Evolutionary conservation across 352 stramenopile species (phyloP), one percentile per base, ranked within the genome.

Genomic region (Phytophthora pistaciae): DNA sequence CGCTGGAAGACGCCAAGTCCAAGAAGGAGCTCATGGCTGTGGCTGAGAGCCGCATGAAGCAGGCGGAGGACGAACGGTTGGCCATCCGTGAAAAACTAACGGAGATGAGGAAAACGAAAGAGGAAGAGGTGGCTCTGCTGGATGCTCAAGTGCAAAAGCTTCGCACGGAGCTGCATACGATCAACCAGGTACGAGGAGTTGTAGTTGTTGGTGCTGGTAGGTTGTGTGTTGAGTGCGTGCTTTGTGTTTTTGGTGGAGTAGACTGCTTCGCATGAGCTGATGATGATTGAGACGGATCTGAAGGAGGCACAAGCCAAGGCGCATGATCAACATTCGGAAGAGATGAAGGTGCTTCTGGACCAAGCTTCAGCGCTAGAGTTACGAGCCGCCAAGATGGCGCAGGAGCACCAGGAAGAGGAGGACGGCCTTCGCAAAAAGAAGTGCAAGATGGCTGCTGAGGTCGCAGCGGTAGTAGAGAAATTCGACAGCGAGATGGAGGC

Each of bases 61-160:
- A 95, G 62, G 88, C 88, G 0, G 87, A 95, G 52, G 90, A 95
- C 68, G 90, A 97, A 57, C 83, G 89, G 7, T 74, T 85, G 38
- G 64, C 78, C 25, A 93, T 96, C 62, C 82, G 88, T 11, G 82
- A 93, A 49, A 94, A 96, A 62, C 73, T 97, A 9, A 85, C 63
- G 21, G 84, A 94, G 60, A 82, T 94, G 59, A 77, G 87, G 9
- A 91, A 90, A 16, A 91, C 87, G 27, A 95, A 95, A 53, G 87
- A 96, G 58, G 88, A 95, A 66, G 88, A 96, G 66, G 77, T 94
- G 21, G 83, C 87, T 48, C 75, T 95, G 29, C 58, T 97, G 23
- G 91, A 96, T 49, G 80, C 86, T 33, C 84, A 93, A 16, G 82
- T 96, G 58, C 86, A 93, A 54, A 96, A 96, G 72, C 77, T 96